phyloP scores from a whole-genome alignment of 306 rosid genomes.

The Cucurbita moschata region DNA sequence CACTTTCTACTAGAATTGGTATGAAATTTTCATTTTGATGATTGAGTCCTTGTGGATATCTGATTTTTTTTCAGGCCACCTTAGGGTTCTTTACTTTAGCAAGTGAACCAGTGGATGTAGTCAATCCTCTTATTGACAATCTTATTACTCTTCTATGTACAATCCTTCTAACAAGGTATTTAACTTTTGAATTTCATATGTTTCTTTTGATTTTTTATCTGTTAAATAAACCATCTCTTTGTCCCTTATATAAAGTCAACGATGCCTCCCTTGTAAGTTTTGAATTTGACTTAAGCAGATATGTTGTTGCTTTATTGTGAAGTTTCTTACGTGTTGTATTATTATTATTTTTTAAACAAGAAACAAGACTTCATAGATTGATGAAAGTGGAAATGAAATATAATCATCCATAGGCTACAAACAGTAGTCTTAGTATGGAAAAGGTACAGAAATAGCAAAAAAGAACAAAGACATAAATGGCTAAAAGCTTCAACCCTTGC shows the following conservation, averaged over 20 bases:
- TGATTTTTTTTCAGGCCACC: constrained; percentile 66
- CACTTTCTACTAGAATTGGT: not conserved
- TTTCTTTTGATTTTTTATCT: not conserved
- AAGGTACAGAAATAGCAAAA: not conserved
- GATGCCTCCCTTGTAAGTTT: not conserved
- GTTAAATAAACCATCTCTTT: constrained; percentile 1
- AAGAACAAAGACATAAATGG: not conserved
- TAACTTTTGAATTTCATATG: not conserved
- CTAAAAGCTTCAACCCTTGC: not conserved
- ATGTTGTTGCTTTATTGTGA: not conserved
- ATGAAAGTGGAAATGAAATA: not conserved
- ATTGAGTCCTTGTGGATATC: constrained; percentile 11
- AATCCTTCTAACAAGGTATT: constrained; percentile 88
- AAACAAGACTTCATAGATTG: not conserved
- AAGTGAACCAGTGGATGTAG: constrained; percentile 78
- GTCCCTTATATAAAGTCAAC: not conserved
- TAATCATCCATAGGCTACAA: not conserved
- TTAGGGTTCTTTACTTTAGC: constrained; percentile 91
- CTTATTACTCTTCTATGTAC: constrained; percentile 87
- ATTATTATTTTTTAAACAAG: not conserved
- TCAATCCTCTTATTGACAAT: constrained; percentile 68
- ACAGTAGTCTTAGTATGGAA: not conserved
- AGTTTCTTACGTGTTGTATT: not conserved
- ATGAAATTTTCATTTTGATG: not conserved
- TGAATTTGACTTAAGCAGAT: not conserved